Conservation (phyloP, 2,329 filamentous ascomycete species). For the Parafenestella ontariensis region DNA sequence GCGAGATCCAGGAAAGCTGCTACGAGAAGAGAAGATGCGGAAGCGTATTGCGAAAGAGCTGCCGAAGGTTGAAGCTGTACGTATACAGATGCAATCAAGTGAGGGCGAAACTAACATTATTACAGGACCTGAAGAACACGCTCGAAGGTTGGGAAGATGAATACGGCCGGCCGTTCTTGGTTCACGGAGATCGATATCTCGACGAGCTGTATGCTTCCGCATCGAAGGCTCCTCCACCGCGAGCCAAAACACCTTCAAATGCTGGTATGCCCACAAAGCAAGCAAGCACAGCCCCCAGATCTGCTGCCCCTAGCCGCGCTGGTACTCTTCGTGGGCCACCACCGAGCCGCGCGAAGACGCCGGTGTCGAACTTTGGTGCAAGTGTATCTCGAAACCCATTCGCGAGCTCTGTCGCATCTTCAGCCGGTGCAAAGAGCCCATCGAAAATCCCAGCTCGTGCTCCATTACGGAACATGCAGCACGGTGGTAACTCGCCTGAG, state of each 20-base stretch:
- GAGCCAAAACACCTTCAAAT: constrained; percentile 77
- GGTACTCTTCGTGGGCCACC: constrained; percentile 53
- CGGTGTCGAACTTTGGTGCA: constrained; percentile 44
- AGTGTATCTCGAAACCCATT: constrained; percentile 47
- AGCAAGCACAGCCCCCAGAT: constrained; percentile 33
- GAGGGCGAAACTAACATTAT: constrained; percentile 1
- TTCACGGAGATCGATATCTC: constrained; percentile 90
- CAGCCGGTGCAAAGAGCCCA: constrained; percentile 59
- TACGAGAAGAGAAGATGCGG: constrained; percentile 97
- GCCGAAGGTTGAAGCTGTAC: constrained; percentile 79
- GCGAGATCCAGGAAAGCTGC: constrained; percentile 89
- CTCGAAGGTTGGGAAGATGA: constrained; percentile 92
- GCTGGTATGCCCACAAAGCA: constrained; percentile 40
- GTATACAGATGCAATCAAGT: not conserved
- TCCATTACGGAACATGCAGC: constrained; percentile 72
- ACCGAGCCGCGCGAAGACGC: constrained; percentile 54
- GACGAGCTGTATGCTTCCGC: constrained; percentile 76
- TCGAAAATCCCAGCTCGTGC: constrained; percentile 74
- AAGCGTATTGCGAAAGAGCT: constrained; percentile 97
- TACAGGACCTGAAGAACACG: constrained; percentile 72
- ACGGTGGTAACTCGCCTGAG: constrained; percentile 83
- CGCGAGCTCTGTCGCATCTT: constrained; percentile 45
- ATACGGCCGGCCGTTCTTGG: constrained; percentile 89
- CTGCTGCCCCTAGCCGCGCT: constrained; percentile 39
- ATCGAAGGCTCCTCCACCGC: constrained; percentile 66